Evolutionary conservation across 2,329 filamentous ascomycete genomes (phyloP).

Genomic region (Whalleya microplaca): DNA sequence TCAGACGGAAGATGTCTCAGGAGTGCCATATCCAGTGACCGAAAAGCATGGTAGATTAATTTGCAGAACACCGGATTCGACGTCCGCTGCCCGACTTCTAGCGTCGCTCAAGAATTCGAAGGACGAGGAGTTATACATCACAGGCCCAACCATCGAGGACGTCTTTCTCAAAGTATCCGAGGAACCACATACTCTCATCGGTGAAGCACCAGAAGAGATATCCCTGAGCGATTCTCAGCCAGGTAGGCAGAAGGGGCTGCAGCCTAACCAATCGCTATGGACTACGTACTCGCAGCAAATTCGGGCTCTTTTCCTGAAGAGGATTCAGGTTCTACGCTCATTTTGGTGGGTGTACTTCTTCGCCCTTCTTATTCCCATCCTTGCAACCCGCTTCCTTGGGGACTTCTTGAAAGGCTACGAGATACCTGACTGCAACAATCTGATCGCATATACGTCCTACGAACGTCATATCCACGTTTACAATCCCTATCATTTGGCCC

Average conservation of each 20-base stretch:
- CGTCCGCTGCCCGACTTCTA: slow-evolving; percentile 58
- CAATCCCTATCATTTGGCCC: not conserved
- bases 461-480: slow-evolving; percentile 2
- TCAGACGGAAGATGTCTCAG: slow-evolving; percentile 26
- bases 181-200: slow-evolving; percentile 43
- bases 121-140: slow-evolving; percentile 63
- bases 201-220: slow-evolving; percentile 20
- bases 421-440: slow-evolving; percentile 21
- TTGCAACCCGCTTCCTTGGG: slow-evolving; percentile 25
- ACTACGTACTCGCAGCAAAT: slow-evolving; percentile 26
- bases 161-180: slow-evolving; percentile 68
- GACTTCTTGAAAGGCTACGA: slow-evolving; percentile 23
- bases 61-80: slow-evolving; percentile 59
- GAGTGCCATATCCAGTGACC: slow-evolving; percentile 23
- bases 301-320: slow-evolving; percentile 32
- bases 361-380: slow-evolving; percentile 31
- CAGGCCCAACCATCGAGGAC: slow-evolving; percentile 68
- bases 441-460: slow-evolving; percentile 12
- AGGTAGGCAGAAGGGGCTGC: slow-evolving; percentile 9
- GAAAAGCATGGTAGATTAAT: slow-evolving; percentile 54
- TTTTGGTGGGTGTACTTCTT: slow-evolving; percentile 35
- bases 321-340: slow-evolving; percentile 29
- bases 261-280: slow-evolving; percentile 15
- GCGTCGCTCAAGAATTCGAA: slow-evolving; percentile 55
- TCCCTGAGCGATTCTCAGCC: slow-evolving; percentile 8